Evolutionary conservation across 2,329 filamentous ascomycete species (phyloP).

Genomic region (Aspergillus spinulosporus): DNA sequence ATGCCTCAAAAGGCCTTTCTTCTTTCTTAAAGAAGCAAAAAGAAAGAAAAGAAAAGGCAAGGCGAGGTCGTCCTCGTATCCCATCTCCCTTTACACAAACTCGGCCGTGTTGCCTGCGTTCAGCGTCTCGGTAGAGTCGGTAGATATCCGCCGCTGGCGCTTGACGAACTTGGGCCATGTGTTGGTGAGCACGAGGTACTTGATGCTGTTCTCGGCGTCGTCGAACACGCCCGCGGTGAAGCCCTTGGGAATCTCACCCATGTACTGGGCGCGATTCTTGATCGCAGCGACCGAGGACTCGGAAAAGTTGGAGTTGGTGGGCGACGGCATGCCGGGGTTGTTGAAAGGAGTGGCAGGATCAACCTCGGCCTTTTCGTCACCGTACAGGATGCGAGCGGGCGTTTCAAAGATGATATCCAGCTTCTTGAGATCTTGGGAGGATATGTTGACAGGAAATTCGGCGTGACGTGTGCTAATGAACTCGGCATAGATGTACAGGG

Average conservation of each 20-base stretch:
- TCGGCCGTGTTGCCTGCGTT: neutral
- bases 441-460: slow-evolving; percentile 67
- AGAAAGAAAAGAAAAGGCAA: neutral
- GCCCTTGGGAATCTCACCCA: slow-evolving; percentile 40
- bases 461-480: slow-evolving; percentile 63
- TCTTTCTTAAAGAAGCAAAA: neutral
- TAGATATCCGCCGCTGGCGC: neutral
- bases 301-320: slow-evolving; percentile 20
- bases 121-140: slow-evolving; percentile 9
- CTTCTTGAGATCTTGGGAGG: slow-evolving; percentile 55
- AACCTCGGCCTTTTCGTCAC: slow-evolving; percentile 39
- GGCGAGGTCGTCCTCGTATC: neutral
- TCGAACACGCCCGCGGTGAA: slow-evolving; percentile 61
- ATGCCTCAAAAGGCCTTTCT: neutral
- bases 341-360: slow-evolving; percentile 45
- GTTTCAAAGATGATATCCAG: slow-evolving; percentile 60
- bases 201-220: slow-evolving; percentile 60
- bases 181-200: slow-evolving; percentile 67
- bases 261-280: slow-evolving; percentile 33
- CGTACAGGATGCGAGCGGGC: slow-evolving; percentile 47
- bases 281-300: slow-evolving; percentile 28
- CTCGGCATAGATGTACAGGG: slow-evolving; percentile 61
- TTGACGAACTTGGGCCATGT: slow-evolving; percentile 57
- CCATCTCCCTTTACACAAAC: neutral
- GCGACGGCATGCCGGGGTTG: slow-evolving; percentile 21